phyloP scores from a whole-genome alignment of 768 basidiomycete species.

The Suillus lakei region DNA sequence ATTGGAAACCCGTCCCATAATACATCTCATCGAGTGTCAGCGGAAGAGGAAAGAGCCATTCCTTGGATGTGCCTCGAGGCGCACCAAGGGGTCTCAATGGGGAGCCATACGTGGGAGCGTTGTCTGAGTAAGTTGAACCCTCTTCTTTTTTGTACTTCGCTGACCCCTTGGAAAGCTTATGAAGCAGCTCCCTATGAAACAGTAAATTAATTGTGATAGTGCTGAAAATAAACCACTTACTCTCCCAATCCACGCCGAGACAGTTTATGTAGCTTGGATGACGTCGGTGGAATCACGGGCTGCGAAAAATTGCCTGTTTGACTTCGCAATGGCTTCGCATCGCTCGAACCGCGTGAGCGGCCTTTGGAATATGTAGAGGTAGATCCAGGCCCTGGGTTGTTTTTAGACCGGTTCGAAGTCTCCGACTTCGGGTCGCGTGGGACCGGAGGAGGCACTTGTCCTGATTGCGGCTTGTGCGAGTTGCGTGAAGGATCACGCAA shows the following conservation, averaged over 20 bases:
- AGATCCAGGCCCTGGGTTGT: conserved; percentile 1
- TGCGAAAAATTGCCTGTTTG: conserved; percentile 22
- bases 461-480: neutral
- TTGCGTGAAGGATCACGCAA: neutral
- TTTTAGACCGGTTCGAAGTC: conserved; percentile 4
- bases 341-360: neutral
- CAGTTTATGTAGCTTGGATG: conserved; percentile 25
- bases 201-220: conserved; percentile 10
- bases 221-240: conserved; percentile 22
- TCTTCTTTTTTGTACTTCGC: conserved; percentile 12
- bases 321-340: conserved; percentile 10
- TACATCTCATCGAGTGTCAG: conserved; percentile 68
- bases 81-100: conserved; percentile 46
- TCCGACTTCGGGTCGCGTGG: neutral
- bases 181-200: conserved; percentile 32
- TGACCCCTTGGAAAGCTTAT: conserved; percentile 28
- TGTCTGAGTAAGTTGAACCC: conserved; percentile 16
- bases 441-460: neutral
- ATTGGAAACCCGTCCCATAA: conserved; percentile 56
- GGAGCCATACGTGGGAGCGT: conserved; percentile 35
- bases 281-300: conserved; percentile 35
- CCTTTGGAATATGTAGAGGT: conserved; percentile 8
- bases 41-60: conserved; percentile 71
- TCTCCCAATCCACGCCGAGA: conserved; percentile 31
- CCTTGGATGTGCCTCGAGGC: conserved; percentile 48